Percentiles rank a stretch among this genome's conserved stretches.
phyloP scores from a whole-genome alignment of 805 yeast species.

The Candida xyloterini region DNA sequence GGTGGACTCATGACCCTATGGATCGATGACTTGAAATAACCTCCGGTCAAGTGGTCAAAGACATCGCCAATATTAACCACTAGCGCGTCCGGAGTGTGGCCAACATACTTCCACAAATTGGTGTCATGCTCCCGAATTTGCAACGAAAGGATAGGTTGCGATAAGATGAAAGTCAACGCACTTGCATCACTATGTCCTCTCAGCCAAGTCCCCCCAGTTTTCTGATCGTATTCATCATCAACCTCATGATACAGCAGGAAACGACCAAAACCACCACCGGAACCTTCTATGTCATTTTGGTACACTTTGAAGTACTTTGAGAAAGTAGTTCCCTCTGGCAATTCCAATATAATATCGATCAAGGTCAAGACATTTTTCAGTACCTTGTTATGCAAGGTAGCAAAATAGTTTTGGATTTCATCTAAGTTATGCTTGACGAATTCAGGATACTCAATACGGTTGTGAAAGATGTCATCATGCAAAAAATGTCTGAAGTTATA shows the following conservation, averaged over 20 bases:
- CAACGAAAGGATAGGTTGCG: constrained; percentile 40
- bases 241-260: constrained; percentile 38
- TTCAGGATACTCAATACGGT: constrained; percentile 38
- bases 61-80: constrained; percentile 43
- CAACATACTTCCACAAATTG: constrained; percentile 40
- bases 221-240: constrained; percentile 27
- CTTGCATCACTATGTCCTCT: constrained; percentile 48
- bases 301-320: constrained; percentile 35
- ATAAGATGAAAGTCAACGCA: constrained; percentile 40
- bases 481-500: constrained; percentile 42
- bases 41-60: constrained; percentile 42
- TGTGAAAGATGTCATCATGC: constrained; percentile 33
- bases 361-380: constrained; percentile 36
- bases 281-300: constrained; percentile 31
- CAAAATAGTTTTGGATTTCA: constrained; percentile 40
- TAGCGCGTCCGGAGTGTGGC: constrained; percentile 37
- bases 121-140: constrained; percentile 39
- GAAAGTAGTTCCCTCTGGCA: constrained; percentile 46
- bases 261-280: constrained; percentile 42
- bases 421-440: constrained; percentile 37
- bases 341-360: constrained; percentile 43
- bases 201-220: constrained; percentile 40
- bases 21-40: constrained; percentile 44
- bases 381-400: constrained; percentile 37
- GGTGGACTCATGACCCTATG: constrained; percentile 51